Conservation (phyloP, 2,329 filamentous ascomycete genomes). For the Tolypocladium album region DNA sequence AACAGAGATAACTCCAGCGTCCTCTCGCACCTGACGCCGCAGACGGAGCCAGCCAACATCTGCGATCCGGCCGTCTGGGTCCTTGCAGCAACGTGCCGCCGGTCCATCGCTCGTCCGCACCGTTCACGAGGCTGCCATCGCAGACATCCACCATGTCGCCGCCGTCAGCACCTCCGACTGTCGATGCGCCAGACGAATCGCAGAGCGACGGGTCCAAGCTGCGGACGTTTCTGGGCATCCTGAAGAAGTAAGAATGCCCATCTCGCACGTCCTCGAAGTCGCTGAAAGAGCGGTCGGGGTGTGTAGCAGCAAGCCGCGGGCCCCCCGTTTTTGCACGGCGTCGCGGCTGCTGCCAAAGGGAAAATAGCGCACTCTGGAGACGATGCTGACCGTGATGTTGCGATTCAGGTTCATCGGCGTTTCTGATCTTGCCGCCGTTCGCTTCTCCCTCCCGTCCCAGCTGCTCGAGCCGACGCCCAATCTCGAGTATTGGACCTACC, state of each 20-base stretch:
- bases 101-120: neutral
- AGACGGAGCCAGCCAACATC: neutral
- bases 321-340: neutral
- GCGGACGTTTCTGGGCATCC: slow-evolving; percentile 75
- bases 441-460: slow-evolving; percentile 92
- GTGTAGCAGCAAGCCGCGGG: neutral
- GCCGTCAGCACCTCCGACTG: slow-evolving; percentile 20
- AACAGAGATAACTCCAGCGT: neutral
- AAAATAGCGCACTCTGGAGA: neutral
- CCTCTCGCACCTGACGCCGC: neutral
- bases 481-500: slow-evolving; percentile 97
- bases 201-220: slow-evolving; percentile 79
- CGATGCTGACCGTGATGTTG: slow-evolving; percentile 4
- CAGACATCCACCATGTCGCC: slow-evolving; percentile 22
- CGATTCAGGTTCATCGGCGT: slow-evolving; percentile 81
- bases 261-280: slow-evolving; percentile 15
- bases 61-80: neutral
- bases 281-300: neutral
- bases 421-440: slow-evolving; percentile 85
- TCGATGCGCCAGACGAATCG: slow-evolving; percentile 29
- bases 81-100: neutral
- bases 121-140: neutral
- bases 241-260: slow-evolving; percentile 59
- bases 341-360: neutral
- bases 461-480: slow-evolving; percentile 94